A percentile compares a stretch with the other conserved stretches of the same genome.
Conservation (phyloP, 352 stramenopile genomes). For the Thalassiosira livingstoniorum region DNA sequence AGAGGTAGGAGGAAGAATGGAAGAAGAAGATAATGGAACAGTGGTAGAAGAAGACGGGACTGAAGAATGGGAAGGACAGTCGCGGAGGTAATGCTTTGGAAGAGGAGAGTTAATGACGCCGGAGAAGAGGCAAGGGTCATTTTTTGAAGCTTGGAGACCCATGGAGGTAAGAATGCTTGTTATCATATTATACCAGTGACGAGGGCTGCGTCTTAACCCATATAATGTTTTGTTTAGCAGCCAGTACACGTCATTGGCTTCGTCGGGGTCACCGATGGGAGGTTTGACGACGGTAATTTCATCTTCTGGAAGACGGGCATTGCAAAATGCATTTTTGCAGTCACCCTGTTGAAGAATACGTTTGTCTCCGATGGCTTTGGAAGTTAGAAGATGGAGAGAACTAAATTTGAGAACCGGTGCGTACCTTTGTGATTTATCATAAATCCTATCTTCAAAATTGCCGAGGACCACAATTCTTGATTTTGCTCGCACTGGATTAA, state of each 20-base stretch:
- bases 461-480: slow-evolving; percentile 57
- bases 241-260: slow-evolving; percentile 27
- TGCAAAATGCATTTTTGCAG: slow-evolving; percentile 59
- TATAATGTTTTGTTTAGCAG: slow-evolving; percentile 42
- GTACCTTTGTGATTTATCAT: slow-evolving; percentile 28
- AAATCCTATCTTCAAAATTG: slow-evolving; percentile 49
- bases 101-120: background rate
- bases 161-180: slow-evolving; percentile 14
- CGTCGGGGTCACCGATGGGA: slow-evolving; percentile 22
- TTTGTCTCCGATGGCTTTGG: slow-evolving; percentile 24
- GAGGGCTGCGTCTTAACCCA: slow-evolving; percentile 16
- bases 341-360: slow-evolving; percentile 54
- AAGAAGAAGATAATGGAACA: no score
- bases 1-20: background rate
- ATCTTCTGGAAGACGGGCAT: slow-evolving; percentile 28
- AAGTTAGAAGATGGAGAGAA: slow-evolving; percentile 35
- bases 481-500: slow-evolving; percentile 49
- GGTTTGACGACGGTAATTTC: slow-evolving; percentile 38
- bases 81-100: no score
- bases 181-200: slow-evolving; percentile 47
- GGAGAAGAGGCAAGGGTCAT: slow-evolving; percentile 34
- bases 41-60: background rate
- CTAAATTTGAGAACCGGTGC: slow-evolving; percentile 44
- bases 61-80: no score
- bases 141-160: slow-evolving; percentile 10